Base-by-base conservation (phyloP, 441 rosid genomes). In the Pelargonium myrrhifolium region DNA sequence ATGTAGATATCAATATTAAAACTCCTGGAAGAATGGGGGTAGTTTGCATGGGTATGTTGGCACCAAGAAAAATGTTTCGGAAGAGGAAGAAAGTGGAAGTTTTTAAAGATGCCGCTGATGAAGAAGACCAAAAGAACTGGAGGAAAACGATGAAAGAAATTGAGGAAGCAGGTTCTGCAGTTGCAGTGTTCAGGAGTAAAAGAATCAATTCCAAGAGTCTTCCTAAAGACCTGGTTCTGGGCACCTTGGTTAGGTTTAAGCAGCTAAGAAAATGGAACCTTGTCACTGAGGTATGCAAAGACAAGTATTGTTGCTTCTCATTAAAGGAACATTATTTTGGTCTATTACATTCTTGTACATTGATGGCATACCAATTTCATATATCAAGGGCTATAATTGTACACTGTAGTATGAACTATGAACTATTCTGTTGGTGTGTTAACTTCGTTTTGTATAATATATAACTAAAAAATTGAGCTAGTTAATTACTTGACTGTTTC, bases 181-280 rank as follows among this genome's bases (percentile, higher is more conserved):
- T 84, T 20, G 49, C 83, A 0, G 92, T 89, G 69, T 93, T 93
- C 58, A 82, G 84, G 76, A 78, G 77, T 3, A 78, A 80, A 72
- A 78, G 68, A 76, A 75, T 70, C 28, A 65, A 72, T 61, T 82
- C 75, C 42, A 85, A 82, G 67, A 80, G 76, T 70, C 89, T 91
- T 72, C 87, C 93, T 1, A 83, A 76, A 69, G 87, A 86, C 74
- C 73, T 87, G 71, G 84, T 91, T 81, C 74, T 93, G 78, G 99
- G 97, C 66, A 89, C 93, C 45, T 82, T 91, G 82, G 87, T 86
- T 79, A 83, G 99, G 69, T 89, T 89, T 68, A 91, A 93, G 88
- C 97, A 93, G 84, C 85, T 88, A 2, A 93, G 78, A 82, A 91
- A 88, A 74, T 91, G 97, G 97, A 79, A 85, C 76, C 78, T 85